A percentile compares a stretch with the other conserved stretches of the same genome.
phyloP scores from a whole-genome alignment of 257 asterid genomes.

The Ballota nigra region DNA sequence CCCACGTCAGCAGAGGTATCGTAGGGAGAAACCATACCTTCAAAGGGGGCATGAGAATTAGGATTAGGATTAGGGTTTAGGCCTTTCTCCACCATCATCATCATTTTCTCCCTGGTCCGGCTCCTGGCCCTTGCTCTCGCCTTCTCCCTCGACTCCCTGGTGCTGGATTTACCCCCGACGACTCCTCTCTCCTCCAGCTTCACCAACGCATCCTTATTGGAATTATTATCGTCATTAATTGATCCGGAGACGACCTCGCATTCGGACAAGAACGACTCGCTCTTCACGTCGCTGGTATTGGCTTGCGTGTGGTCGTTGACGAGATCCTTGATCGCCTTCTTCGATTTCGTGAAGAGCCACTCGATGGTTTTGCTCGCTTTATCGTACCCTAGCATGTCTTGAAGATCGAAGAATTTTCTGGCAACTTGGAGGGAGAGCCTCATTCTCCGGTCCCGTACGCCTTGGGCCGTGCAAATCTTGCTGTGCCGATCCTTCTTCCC shows the following conservation, averaged over 20 bases:
- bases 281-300: conserved; percentile 22
- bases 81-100: conserved; percentile 26
- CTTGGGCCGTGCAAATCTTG: conserved; percentile 80
- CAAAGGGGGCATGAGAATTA: too few species aligned
- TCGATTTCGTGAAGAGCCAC: conserved; percentile 65
- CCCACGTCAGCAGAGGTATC: conserved; percentile 35
- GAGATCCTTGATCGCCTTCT: conserved; percentile 58
- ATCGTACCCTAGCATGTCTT: conserved; percentile 69
- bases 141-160: conserved; percentile 48
- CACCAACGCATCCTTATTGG: neutral
- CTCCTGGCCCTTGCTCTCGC: conserved; percentile 59
- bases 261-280: conserved; percentile 43
- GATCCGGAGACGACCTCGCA: conserved; percentile 37
- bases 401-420: conserved; percentile 70
- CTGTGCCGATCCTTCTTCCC: conserved; percentile 79
- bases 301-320: conserved; percentile 18
- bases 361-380: conserved; percentile 79
- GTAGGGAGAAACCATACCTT: conserved; percentile 12
- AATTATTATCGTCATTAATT: too few species aligned
- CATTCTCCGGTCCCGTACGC: conserved; percentile 69
- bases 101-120: conserved; percentile 52
- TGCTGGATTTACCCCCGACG: conserved; percentile 3
- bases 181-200: too few species aligned
- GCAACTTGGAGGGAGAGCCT: conserved; percentile 68
- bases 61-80: neutral